A percentile compares a stretch with the other conserved stretches of the same genome.
These are phyloP conservation scores for Laetiporus sulphureus DNA, from an alignment of 1,284 basidiomycete genomes.

Conservation along the genomic window DNA sequence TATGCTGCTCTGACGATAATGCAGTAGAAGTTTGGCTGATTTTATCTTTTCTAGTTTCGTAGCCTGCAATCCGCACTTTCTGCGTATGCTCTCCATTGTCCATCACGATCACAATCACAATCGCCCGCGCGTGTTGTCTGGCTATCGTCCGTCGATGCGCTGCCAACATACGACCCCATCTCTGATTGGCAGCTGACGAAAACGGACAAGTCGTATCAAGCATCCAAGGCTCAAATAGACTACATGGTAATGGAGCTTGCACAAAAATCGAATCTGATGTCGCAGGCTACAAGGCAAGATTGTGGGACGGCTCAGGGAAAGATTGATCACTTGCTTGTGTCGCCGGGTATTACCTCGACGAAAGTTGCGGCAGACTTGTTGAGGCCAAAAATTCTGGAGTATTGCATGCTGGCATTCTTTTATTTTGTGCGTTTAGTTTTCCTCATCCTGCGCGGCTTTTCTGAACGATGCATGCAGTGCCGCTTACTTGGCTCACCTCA, in stretches of 20 bases:
- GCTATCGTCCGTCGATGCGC: constrained; percentile 72
- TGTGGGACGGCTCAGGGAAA: no score
- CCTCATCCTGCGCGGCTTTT: neutral
- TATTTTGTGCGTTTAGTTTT: constrained; percentile 52
- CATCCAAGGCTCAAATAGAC: constrained; percentile 78
- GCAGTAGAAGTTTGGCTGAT: neutral
- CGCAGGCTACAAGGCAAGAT: no score
- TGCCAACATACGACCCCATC: constrained; percentile 47
- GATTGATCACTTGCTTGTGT: constrained; percentile 58
- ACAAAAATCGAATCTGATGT: neutral
- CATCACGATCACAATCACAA: neutral
- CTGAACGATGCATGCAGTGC: constrained; percentile 35
- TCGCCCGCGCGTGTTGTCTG: constrained; percentile 64
- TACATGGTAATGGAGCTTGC: constrained; percentile 61
- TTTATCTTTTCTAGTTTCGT: constrained; percentile 39
- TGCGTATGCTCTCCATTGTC: constrained; percentile 24
- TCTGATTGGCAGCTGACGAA: constrained; percentile 78
- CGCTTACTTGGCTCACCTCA: constrained; percentile 59
- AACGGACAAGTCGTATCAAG: constrained; percentile 62
- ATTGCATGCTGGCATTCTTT: constrained; percentile 55
- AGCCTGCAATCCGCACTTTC: constrained; percentile 45
- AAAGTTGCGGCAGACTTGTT: constrained; percentile 28
- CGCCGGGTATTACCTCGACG: constrained; percentile 73
- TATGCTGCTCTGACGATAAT: neutral
- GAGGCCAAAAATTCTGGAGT: constrained; percentile 13